A percentile compares a stretch with the other conserved stretches of the same genome.
phyloP scores from a whole-genome alignment of 2,329 filamentous ascomycete genomes.

The Anthostomella pinea region DNA sequence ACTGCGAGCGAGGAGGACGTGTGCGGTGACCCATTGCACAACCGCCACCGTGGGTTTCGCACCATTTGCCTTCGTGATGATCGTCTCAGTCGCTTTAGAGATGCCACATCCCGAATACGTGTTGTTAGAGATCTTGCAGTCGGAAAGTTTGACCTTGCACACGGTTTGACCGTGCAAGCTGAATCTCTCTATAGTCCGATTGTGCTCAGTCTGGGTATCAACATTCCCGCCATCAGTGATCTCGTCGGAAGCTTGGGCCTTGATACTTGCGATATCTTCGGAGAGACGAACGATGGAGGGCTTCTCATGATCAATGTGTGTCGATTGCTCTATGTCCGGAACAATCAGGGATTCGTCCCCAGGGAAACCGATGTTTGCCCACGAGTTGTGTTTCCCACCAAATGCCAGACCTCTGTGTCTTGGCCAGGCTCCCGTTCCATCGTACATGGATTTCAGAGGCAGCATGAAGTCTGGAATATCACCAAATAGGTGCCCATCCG shows the following conservation, averaged over 20 bases:
- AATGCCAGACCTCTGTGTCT: background rate
- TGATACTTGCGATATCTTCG: background rate
- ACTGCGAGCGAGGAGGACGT: background rate
- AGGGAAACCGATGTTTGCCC: background rate
- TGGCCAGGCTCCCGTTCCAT: slow-evolving; percentile 2
- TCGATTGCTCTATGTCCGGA: background rate
- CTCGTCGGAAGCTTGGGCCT: background rate
- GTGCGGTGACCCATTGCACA: slow-evolving; percentile 1
- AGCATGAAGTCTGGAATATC: slow-evolving; percentile 3
- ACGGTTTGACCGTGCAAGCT: background rate
- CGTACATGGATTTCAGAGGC: slow-evolving; percentile 5
- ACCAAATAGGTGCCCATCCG: too few species aligned
- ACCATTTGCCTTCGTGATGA: background rate
- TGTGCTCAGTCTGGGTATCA: background rate
- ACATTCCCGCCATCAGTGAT: background rate
- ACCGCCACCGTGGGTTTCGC: background rate
- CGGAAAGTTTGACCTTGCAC: background rate
- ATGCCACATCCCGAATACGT: background rate
- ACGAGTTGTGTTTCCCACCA: background rate
- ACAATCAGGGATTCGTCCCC: slow-evolving; percentile 2
- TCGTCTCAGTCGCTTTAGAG: background rate
- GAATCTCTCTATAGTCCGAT: slow-evolving; percentile 1
- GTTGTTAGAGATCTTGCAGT: background rate
- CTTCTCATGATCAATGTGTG: background rate
- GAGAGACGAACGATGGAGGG: background rate